These are phyloP conservation scores for Noccaea bulbosa DNA, from an alignment of 345 rosid genomes.

Conservation along the genomic window DNA sequence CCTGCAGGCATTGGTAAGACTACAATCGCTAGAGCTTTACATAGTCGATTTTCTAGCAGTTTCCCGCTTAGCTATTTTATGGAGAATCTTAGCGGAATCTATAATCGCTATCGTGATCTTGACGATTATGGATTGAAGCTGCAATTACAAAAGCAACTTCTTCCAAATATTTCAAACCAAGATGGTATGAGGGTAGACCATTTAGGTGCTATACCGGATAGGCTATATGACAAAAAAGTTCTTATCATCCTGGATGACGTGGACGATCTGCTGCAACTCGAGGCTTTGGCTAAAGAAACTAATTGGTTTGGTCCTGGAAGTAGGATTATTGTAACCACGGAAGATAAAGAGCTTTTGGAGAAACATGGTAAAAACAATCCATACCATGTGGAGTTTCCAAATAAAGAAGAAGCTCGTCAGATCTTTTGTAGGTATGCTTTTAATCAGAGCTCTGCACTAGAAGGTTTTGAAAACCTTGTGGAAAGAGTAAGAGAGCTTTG, in stretches of 20 bases:
- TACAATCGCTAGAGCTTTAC: conserved; percentile 16
- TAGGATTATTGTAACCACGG: background rate
- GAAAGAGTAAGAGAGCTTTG: background rate
- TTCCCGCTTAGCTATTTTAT: conserved; percentile 1
- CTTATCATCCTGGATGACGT: conserved; percentile 26
- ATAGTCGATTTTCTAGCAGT: background rate
- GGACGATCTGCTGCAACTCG: background rate
- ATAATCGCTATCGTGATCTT: background rate
- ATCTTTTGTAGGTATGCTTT: background rate
- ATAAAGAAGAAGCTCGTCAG: background rate
- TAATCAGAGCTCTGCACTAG: background rate
- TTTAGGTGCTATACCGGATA: background rate
- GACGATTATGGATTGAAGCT: background rate
- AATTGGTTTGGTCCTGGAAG: background rate
- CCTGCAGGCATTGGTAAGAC: conserved; percentile 36
- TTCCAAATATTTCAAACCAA: background rate
- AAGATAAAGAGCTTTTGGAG: background rate
- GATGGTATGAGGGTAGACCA: background rate
- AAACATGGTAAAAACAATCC: background rate
- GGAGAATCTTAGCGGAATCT: background rate
- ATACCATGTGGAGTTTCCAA: background rate
- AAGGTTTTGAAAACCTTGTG: background rate
- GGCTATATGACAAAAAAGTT: background rate
- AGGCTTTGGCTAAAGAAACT: background rate
- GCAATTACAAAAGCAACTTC: background rate